Conservation (phyloP, 176 grass and related monocot species). For the Triticum timopheevii region DNA sequence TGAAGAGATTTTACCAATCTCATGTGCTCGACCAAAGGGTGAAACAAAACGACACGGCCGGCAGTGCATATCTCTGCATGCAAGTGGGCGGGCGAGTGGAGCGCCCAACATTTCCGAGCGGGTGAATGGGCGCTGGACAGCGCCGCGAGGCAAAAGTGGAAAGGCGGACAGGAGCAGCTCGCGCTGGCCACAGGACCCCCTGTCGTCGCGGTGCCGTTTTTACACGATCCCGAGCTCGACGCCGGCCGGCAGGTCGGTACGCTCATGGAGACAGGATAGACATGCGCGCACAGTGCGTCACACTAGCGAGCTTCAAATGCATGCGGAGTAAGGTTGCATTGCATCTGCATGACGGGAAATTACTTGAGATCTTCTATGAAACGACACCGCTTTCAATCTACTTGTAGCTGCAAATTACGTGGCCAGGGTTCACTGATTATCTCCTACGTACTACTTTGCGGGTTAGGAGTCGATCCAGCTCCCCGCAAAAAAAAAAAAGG, state of each 20-base stretch:
- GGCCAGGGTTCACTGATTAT: too few relatives aligned
- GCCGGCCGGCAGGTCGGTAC: background rate
- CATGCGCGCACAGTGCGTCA: background rate
- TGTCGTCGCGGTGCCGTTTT: background rate
- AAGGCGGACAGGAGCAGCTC: slow-evolving; percentile 12
- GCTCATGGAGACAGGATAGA: background rate
- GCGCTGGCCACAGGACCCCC: background rate
- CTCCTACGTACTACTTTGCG: too few relatives aligned
- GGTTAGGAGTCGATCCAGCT: too few relatives aligned
- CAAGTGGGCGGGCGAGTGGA: slow-evolving; percentile 37
- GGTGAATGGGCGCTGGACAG: slow-evolving; percentile 34
- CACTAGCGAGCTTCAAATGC: background rate
- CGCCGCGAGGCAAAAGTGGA: slow-evolving; percentile 4
- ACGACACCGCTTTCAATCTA: too few relatives aligned
- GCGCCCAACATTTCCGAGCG: slow-evolving; percentile 21
- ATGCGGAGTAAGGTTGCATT: background rate
- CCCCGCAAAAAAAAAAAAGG: too few relatives aligned
- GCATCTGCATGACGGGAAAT: background rate
- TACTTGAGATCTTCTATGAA: too few relatives aligned
- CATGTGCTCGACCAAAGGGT: slow-evolving; percentile 1
- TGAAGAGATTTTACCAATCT: too few relatives aligned
- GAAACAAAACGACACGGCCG: background rate
- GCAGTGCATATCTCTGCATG: background rate
- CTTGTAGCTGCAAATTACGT: too few relatives aligned
- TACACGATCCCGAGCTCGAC: slow-evolving; percentile 7